These are phyloP conservation scores for Calonectria honghensis DNA, from an alignment of 2,329 filamentous ascomycete genomes.

Conservation along the genomic window DNA sequence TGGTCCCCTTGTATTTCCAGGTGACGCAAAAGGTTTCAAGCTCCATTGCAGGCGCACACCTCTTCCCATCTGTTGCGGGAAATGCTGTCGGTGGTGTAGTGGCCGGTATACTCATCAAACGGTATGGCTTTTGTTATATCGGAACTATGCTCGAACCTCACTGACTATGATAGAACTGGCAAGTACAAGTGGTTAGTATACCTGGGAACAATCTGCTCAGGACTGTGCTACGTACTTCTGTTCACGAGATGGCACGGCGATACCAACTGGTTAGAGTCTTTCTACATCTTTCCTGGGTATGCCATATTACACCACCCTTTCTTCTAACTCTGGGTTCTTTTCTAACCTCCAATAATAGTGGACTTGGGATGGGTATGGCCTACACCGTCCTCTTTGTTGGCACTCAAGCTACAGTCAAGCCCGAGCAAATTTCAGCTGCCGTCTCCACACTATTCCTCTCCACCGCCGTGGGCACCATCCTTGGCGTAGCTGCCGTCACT, in stretches of 20 bases:
- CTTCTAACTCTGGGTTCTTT: background rate
- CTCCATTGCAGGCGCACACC: background rate
- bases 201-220: conserved; percentile 2
- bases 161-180: background rate
- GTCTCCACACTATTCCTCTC: conserved; percentile 17
- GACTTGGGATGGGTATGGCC: conserved; percentile 18
- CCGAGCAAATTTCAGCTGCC: background rate
- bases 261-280: conserved; percentile 23
- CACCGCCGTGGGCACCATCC: conserved; percentile 13
- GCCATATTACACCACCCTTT: background rate
- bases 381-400: conserved; percentile 23
- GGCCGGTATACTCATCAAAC: conserved; percentile 4
- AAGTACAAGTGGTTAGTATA: conserved; percentile 14
- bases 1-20: conserved; percentile 20
- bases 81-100: conserved; percentile 3
- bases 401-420: conserved; percentile 11
- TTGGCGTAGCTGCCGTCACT: conserved; percentile 15
- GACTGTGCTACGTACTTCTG: conserved; percentile 5
- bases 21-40: conserved; percentile 7
- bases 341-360: background rate
- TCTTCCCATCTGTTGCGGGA: conserved; percentile 12
- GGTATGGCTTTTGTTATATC: background rate
- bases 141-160: background rate
- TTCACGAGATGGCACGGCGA: conserved; percentile 18
- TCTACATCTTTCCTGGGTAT: conserved; percentile 30